phyloP scores from a whole-genome alignment of 2,329 filamentous ascomycete genomes.

The Emmonsia crescens region DNA sequence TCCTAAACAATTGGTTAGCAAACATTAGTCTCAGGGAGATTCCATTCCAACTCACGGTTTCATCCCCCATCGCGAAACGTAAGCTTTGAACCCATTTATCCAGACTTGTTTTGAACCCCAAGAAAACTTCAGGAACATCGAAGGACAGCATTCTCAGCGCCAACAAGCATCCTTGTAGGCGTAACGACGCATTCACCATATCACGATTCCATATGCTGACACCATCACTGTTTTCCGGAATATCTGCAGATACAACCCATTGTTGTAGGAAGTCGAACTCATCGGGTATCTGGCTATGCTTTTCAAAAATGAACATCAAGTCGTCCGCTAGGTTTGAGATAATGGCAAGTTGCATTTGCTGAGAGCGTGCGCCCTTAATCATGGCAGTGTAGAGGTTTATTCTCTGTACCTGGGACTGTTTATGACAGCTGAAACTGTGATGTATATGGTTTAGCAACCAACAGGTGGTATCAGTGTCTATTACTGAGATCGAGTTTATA shows the following conservation, averaged over 20 bases:
- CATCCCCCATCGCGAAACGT: slow-evolving; percentile 30
- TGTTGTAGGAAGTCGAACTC: slow-evolving; percentile 16
- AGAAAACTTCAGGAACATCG: slow-evolving; percentile 7
- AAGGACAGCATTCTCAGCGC: slow-evolving; percentile 17
- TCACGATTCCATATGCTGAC: slow-evolving; percentile 26
- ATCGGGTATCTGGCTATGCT: slow-evolving; percentile 9
- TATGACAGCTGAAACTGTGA: slow-evolving; percentile 15
- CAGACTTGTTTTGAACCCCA: slow-evolving; percentile 17
- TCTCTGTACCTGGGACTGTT: slow-evolving; percentile 17
- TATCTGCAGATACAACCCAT: slow-evolving; percentile 4
- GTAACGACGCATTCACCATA: slow-evolving; percentile 27
- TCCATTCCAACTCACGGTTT: slow-evolving; percentile 25
- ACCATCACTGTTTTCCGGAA: slow-evolving; percentile 10
- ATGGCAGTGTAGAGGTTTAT: slow-evolving; percentile 23
- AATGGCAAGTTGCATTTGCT: slow-evolving; percentile 21
- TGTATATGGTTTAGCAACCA: slow-evolving; percentile 27
- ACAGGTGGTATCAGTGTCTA: slow-evolving; percentile 4
- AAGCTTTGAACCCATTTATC: slow-evolving; percentile 25
- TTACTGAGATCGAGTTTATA: not conserved
- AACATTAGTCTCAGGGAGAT: not conserved
- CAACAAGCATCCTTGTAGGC: slow-evolving; percentile 29
- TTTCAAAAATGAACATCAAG: slow-evolving; percentile 19
- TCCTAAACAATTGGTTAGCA: slow-evolving; percentile 18
- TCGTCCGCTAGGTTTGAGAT: slow-evolving; percentile 25
- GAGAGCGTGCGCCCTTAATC: slow-evolving; percentile 18